Conservation (phyloP, 1,284 basidiomycete genomes). For the Pascua sp. region DNA sequence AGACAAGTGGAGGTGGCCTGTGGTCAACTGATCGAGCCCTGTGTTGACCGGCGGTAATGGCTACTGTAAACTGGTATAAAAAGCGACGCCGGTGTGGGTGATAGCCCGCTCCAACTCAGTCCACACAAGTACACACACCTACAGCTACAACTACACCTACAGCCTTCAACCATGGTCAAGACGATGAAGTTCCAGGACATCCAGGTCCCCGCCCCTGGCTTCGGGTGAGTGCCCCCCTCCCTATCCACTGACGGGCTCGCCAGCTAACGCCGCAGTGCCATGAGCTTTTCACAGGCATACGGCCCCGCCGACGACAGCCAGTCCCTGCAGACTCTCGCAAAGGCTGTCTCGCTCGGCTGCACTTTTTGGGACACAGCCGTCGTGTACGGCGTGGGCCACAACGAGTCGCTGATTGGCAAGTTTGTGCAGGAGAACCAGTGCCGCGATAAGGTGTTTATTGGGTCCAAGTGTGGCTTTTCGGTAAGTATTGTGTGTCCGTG, state of each 20-base stretch:
- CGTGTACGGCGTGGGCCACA: constrained; percentile 42
- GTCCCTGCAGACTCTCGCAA: constrained; percentile 22
- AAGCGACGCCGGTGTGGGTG: too few species aligned
- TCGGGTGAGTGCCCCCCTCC: constrained; percentile 22
- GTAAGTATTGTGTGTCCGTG: constrained; percentile 14
- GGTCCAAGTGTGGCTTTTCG: constrained; percentile 45
- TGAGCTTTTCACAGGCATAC: constrained; percentile 24
- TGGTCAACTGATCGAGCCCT: too few species aligned
- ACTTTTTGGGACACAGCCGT: constrained; percentile 44
- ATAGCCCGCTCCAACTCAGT: too few species aligned
- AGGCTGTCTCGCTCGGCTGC: constrained; percentile 38
- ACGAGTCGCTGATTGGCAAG: constrained; percentile 45
- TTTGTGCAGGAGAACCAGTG: constrained; percentile 37
- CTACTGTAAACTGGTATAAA: too few species aligned
- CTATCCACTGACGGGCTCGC: too few species aligned
- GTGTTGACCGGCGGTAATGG: too few species aligned
- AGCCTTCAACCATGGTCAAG: not conserved
- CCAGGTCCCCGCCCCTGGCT: constrained; percentile 28
- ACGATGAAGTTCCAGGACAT: constrained; percentile 27
- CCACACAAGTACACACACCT: too few species aligned
- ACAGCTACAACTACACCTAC: not conserved
- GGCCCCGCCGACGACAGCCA: constrained; percentile 25
- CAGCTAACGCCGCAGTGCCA: constrained; percentile 14
- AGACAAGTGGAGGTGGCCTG: too few species aligned
- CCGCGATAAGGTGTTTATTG: constrained; percentile 47